phyloP scores from a whole-genome alignment of 257 asterid species.

The Capsicum pubescens region DNA sequence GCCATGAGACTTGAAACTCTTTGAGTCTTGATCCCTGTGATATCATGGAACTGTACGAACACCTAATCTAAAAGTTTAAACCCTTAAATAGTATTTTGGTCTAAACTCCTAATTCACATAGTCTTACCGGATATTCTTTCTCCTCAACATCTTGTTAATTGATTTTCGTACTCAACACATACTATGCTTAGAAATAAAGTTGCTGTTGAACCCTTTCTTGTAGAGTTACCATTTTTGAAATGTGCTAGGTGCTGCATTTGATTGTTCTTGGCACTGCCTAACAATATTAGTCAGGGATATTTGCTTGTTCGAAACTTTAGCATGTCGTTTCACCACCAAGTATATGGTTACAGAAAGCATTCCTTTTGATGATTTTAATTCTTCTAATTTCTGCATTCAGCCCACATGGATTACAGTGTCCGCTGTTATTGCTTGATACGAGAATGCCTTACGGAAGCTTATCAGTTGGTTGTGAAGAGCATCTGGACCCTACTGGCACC shows the following conservation, averaged over 20 bases:
- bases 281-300: neutral
- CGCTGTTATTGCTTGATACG: conserved; percentile 92
- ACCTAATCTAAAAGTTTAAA: conserved; percentile 6
- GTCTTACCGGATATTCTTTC: neutral
- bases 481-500: conserved; percentile 98
- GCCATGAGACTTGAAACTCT: neutral
- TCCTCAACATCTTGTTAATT: neutral
- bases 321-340: neutral
- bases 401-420: conserved; percentile 91
- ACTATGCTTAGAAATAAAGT: conserved; percentile 18
- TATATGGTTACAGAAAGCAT: conserved; percentile 24
- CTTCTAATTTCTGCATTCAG: conserved; percentile 45
- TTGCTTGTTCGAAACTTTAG: neutral
- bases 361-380: conserved; percentile 10
- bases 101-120: neutral
- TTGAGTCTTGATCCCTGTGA: neutral
- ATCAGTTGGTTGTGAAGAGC: conserved; percentile 93
- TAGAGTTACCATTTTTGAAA: neutral
- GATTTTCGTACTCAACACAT: neutral
- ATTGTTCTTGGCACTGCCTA: conserved; percentile 15
- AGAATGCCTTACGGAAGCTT: conserved; percentile 95
- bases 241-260: conserved; percentile 3
- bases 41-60: conserved; percentile 5
- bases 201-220: neutral
- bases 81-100: neutral